A percentile compares a stretch with the other conserved stretches of the same genome.
phyloP scores from a whole-genome alignment of 2,329 filamentous ascomycete species.

The Aspergillus tamarii region DNA sequence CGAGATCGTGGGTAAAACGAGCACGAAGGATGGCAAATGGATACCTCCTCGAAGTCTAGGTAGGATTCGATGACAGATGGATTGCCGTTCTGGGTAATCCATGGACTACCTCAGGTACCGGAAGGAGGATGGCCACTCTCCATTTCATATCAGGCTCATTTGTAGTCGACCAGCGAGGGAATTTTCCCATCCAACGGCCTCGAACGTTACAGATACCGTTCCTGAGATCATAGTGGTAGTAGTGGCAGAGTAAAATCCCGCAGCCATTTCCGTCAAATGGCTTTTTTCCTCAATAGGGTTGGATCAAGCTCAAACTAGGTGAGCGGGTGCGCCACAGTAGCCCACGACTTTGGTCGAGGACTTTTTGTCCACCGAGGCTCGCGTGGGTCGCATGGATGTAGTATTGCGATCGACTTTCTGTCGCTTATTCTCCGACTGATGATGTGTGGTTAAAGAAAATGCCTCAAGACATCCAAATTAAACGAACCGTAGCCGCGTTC shows the following conservation, averaged over 20 bases:
- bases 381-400: not conserved
- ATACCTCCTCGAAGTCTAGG: not conserved
- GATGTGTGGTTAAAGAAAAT: constrained; percentile 4
- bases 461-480: not conserved
- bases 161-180: not conserved
- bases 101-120: not conserved
- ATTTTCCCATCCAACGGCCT: constrained; percentile 1
- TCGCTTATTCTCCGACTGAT: not conserved
- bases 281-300: not conserved
- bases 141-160: not conserved
- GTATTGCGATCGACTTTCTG: constrained; percentile 1
- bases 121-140: not conserved
- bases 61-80: not conserved
- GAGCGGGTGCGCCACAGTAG: not conserved
- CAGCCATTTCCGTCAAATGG: constrained; percentile 2
- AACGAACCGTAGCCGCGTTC: not conserved
- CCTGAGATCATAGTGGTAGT: not conserved
- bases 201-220: too few species aligned
- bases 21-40: not conserved
- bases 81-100: not conserved
- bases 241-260: constrained; percentile 1
- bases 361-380: not conserved
- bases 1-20: too few species aligned
- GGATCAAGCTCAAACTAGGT: constrained; percentile 5
- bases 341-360: not conserved